These are phyloP conservation scores for Pleurotus giganteus DNA, from an alignment of 768 basidiomycete species.

Conservation along the genomic window DNA sequence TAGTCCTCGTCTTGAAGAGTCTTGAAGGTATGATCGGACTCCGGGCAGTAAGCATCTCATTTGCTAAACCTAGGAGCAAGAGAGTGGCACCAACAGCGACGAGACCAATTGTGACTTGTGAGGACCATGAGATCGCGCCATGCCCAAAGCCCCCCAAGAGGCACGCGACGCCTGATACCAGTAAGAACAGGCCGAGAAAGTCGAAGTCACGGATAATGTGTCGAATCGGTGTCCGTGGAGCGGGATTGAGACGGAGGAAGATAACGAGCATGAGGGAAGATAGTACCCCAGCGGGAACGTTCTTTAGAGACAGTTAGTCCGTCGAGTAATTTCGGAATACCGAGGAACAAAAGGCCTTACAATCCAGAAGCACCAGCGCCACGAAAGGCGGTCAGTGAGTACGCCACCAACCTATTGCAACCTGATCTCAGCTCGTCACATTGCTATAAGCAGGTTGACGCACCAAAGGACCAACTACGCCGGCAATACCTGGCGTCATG, in stretches of 20 bases:
- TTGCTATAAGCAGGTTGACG: background rate
- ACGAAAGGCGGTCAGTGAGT: slow-evolving; percentile 72
- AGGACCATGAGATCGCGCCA: slow-evolving; percentile 62
- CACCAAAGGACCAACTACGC: background rate
- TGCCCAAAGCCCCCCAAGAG: slow-evolving; percentile 72
- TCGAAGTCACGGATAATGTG: slow-evolving; percentile 69
- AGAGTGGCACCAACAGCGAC: slow-evolving; percentile 56
- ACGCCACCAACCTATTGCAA: slow-evolving; percentile 17
- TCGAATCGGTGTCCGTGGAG: slow-evolving; percentile 50
- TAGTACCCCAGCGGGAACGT: slow-evolving; percentile 69
- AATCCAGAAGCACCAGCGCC: slow-evolving; percentile 84
- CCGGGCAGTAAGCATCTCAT: slow-evolving; percentile 61
- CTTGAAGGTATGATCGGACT: slow-evolving; percentile 75
- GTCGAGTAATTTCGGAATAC: background rate
- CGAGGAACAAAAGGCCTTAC: slow-evolving; percentile 34
- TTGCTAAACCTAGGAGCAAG: slow-evolving; percentile 48
- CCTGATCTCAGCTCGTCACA: background rate
- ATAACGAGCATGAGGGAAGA: slow-evolving; percentile 61
- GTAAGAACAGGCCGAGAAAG: slow-evolving; percentile 61
- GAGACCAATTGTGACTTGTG: slow-evolving; percentile 56
- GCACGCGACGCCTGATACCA: slow-evolving; percentile 62
- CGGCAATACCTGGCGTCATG: background rate
- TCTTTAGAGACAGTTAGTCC: background rate
- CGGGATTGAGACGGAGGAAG: slow-evolving; percentile 78
- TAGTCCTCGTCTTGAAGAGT: slow-evolving; percentile 77